Percentiles rank a stretch among this genome's conserved stretches.
phyloP scores from a whole-genome alignment of 2,329 filamentous ascomycete species.

The Colletotrichum falcatum region DNA sequence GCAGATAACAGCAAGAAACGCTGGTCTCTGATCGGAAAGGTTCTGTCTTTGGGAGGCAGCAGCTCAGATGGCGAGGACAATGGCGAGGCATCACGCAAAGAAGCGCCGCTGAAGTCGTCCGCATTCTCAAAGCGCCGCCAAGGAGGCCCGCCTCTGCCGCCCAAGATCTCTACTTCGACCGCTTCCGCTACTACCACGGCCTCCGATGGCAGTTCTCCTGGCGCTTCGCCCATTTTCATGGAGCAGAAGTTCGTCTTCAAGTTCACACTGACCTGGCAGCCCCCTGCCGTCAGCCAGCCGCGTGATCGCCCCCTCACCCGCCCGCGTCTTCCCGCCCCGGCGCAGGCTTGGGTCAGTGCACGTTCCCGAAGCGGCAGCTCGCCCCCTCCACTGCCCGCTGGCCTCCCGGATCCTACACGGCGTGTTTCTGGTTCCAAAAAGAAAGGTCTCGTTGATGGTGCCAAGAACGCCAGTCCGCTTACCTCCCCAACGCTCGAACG shows the following conservation, averaged over 20 bases:
- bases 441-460: conserved; percentile 62
- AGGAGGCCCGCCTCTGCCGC: conserved; percentile 49
- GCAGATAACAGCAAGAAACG: conserved; percentile 62
- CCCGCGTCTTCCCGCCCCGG: conserved; percentile 77
- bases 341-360: conserved; percentile 71
- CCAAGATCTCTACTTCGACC: conserved; percentile 49
- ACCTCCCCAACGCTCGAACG: conserved; percentile 48
- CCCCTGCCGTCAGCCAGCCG: conserved; percentile 62
- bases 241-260: conserved; percentile 76
- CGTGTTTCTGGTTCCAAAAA: conserved; percentile 60
- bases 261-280: conserved; percentile 77
- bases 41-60: conserved; percentile 60
- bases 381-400: conserved; percentile 51
- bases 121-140: conserved; percentile 26
- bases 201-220: conserved; percentile 65
- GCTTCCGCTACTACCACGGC: conserved; percentile 51
- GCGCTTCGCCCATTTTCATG: conserved; percentile 66
- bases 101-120: conserved; percentile 59
- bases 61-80: conserved; percentile 56
- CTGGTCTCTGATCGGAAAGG: conserved; percentile 74
- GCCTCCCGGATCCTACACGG: conserved; percentile 58
- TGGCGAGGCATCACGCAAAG: conserved; percentile 62
- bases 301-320: conserved; percentile 73
- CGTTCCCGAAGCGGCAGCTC: conserved; percentile 54
- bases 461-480: conserved; percentile 61